Conservation (phyloP, 345 rosid genomes). For the Brassica carinata region DNA sequence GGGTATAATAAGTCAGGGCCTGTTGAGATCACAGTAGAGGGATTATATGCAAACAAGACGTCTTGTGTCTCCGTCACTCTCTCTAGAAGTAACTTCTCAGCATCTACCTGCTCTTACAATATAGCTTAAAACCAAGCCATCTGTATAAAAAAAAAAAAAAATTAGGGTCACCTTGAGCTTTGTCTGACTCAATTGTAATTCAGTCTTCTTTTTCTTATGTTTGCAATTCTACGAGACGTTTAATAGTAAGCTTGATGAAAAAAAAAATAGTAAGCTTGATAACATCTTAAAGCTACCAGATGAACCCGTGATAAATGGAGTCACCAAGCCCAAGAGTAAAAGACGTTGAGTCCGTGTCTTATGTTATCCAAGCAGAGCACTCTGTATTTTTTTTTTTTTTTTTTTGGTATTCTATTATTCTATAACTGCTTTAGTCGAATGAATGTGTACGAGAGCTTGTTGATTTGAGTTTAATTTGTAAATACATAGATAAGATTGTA, state of each 20-base stretch:
- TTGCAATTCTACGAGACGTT: conserved; percentile 82
- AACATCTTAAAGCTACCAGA: conserved; percentile 83
- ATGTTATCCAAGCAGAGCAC: conserved; percentile 21
- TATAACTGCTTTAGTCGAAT: no score
- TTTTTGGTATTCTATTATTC: no score
- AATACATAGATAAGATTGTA: not conserved
- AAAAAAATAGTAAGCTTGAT: conserved; percentile 57
- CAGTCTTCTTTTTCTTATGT: not conserved
- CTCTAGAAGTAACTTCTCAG: no score
- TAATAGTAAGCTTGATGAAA: conserved; percentile 29
- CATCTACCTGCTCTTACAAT: not conserved
- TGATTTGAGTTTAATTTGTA: no score
- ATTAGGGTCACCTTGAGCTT: not conserved
- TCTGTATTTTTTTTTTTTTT: not conserved
- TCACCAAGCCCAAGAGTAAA: conserved; percentile 63
- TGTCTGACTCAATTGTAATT: not conserved
- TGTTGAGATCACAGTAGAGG: no score
- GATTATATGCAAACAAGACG: no score
- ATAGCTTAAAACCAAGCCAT: not conserved
- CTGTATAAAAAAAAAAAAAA: no score
- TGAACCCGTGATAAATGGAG: conserved; percentile 57
- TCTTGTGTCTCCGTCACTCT: no score
- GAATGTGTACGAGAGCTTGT: no score
- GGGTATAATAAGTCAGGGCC: no score
- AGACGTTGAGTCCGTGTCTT: conserved; percentile 41